Evolutionary conservation across 805 yeast species (phyloP).

Genomic region (Nakazawaea wyomingensis): DNA sequence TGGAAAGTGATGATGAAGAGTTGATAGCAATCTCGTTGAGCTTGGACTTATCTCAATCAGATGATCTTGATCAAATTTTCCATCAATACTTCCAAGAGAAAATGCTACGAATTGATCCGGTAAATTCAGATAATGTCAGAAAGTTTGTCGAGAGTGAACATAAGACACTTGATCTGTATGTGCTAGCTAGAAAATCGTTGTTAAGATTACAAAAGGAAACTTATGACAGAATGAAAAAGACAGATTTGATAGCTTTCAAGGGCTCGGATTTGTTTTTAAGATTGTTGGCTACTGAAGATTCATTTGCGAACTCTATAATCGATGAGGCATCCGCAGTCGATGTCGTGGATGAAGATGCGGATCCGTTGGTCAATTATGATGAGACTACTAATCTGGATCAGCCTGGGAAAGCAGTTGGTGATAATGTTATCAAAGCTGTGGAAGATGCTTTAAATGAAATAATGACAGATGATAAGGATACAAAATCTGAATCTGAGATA

Average conservation of each 20-base stretch:
- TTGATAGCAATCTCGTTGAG: conserved; percentile 24
- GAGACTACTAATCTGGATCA: conserved; percentile 16
- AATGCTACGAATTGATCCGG: conserved; percentile 24
- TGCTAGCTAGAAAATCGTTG: conserved; percentile 54
- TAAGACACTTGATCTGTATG: conserved; percentile 30
- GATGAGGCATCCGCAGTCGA: neutral
- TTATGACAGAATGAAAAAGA: conserved; percentile 42
- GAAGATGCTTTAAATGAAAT: conserved; percentile 65
- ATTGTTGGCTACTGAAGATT: conserved; percentile 39
- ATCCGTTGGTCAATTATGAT: neutral
- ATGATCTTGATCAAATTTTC: conserved; percentile 50
- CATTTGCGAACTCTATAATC: conserved; percentile 1
- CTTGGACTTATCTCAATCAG: conserved; percentile 40
- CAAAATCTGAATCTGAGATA: neutral
- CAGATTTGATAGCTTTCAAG: conserved; percentile 57
- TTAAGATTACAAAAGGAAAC: conserved; percentile 53
- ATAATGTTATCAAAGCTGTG: conserved; percentile 51
- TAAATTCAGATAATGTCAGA: conserved; percentile 29
- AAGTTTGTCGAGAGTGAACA: conserved; percentile 26
- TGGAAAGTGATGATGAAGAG: conserved; percentile 24
- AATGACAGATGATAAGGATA: conserved; percentile 27
- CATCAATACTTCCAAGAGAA: conserved; percentile 32
- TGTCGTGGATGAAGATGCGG: neutral
- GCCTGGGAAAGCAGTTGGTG: conserved; percentile 31
- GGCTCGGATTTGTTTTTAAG: conserved; percentile 51